phyloP scores from a whole-genome alignment of 805 yeast genomes.

The Kregervanrija delftensis region DNA sequence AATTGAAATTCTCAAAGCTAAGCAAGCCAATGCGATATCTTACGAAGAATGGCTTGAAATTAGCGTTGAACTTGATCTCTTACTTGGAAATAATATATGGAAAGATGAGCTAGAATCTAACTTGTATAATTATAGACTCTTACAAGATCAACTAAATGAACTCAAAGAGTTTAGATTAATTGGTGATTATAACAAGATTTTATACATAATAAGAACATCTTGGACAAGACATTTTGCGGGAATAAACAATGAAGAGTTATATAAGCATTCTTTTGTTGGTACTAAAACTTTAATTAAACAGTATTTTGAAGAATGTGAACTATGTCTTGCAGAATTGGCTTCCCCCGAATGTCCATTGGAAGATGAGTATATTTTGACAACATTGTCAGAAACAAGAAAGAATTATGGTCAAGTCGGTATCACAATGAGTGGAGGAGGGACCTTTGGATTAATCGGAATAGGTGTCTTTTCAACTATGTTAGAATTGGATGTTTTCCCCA shows the following conservation, averaged over 20 bases:
- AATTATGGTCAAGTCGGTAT: constrained; percentile 92
- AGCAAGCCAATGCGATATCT: constrained; percentile 42
- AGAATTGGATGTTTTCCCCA: constrained; percentile 71
- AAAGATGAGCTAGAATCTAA: constrained; percentile 52
- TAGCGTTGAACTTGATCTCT: constrained; percentile 55
- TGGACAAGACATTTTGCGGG: constrained; percentile 84
- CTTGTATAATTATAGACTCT: constrained; percentile 67
- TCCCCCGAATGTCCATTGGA: constrained; percentile 41
- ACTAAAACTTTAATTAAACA: constrained; percentile 81
- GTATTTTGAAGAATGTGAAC: constrained; percentile 70
- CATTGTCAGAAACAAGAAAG: constrained; percentile 80
- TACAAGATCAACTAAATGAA: constrained; percentile 45
- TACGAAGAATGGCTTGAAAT: constrained; percentile 58
- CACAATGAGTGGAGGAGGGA: constrained; percentile 93
- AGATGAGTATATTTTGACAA: constrained; percentile 64
- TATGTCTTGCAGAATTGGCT: constrained; percentile 34
- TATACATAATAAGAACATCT: constrained; percentile 75
- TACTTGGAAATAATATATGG: constrained; percentile 67
- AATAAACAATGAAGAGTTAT: constrained; percentile 75
- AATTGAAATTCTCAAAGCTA: constrained; percentile 1
- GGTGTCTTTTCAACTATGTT: constrained; percentile 82
- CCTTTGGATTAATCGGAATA: constrained; percentile 86
- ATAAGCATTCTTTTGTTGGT: constrained; percentile 74
- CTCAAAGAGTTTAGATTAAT: constrained; percentile 51
- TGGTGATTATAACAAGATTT: constrained; percentile 51